Percentiles rank a stretch among this genome's conserved stretches.
Conservation (phyloP, 345 rosid species). For the Aegle marmelos region DNA sequence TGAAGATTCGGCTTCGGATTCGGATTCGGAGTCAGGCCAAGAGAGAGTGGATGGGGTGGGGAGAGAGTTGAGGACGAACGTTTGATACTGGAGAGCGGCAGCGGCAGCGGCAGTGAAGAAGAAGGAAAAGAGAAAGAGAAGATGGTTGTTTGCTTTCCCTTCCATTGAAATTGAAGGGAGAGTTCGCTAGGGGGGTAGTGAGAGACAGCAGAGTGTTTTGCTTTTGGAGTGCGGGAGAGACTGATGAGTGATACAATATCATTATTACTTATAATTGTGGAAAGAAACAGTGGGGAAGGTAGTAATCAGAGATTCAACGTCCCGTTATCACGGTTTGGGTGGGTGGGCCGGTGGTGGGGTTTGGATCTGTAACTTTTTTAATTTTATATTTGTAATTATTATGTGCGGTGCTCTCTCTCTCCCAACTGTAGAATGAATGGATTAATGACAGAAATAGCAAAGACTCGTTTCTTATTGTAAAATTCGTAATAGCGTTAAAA, state of each 20-base stretch:
- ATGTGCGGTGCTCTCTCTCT: too few relatives aligned
- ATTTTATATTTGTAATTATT: too few relatives aligned
- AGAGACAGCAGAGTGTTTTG: too few relatives aligned
- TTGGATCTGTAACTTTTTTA: too few relatives aligned
- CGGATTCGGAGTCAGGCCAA: conserved; percentile 34
- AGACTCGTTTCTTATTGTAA: too few relatives aligned
- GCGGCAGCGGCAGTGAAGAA: conserved; percentile 22
- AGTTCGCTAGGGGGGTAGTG: neutral
- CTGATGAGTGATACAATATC: too few relatives aligned
- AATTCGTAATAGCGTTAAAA: too few relatives aligned
- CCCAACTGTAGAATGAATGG: too few relatives aligned
- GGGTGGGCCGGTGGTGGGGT: too few relatives aligned
- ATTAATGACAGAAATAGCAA: too few relatives aligned
- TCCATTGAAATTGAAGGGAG: conserved; percentile 34
- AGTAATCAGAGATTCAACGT: neutral
- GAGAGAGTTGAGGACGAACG: conserved; percentile 43
- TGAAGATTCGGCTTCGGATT: neutral
- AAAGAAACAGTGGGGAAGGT: neutral
- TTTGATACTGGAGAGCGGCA: conserved; percentile 33
- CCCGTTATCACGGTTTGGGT: neutral
- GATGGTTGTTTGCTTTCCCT: conserved; percentile 23
- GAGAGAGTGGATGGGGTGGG: conserved; percentile 43
- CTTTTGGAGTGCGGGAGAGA: conserved; percentile 4
- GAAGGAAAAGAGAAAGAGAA: conserved; percentile 35
- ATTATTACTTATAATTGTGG: too few relatives aligned